Evolutionary conservation across 768 basidiomycete genomes (phyloP).

Genomic region (Pholiota conissans): DNA sequence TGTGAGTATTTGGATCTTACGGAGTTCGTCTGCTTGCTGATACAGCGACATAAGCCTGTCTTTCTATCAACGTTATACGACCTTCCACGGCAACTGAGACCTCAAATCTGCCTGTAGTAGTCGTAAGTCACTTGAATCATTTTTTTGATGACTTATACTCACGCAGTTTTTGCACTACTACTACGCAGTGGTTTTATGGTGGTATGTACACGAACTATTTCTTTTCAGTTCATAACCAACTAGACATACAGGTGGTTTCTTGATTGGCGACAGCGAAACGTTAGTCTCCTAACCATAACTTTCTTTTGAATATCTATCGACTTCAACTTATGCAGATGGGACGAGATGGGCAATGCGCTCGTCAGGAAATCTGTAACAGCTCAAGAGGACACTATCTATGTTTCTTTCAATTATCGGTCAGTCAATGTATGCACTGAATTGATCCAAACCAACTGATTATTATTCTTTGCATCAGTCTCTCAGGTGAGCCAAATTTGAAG

Average conservation of each 20-base stretch:
- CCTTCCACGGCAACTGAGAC: slow-evolving; percentile 4
- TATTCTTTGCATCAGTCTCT: not conserved
- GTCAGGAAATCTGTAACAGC: slow-evolving; percentile 17
- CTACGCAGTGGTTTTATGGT: slow-evolving; percentile 23
- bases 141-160: not conserved
- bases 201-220: not conserved
- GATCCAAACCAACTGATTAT: not conserved
- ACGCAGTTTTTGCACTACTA: not conserved
- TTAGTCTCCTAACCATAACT: not conserved
- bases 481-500: not conserved
- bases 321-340: not conserved
- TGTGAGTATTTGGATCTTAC: not conserved
- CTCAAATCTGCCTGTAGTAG: slow-evolving; percentile 15
- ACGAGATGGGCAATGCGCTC: slow-evolving; percentile 10
- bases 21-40: not conserved
- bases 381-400: slow-evolving; percentile 18
- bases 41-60: slow-evolving; percentile 3
- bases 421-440: not conserved
- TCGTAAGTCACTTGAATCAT: slow-evolving; percentile 8
- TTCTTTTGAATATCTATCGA: not conserved
- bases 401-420: slow-evolving; percentile 22
- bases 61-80: slow-evolving; percentile 18
- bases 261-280: slow-evolving; percentile 10
- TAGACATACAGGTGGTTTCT: slow-evolving; percentile 4
- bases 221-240: not conserved